Percentiles rank a stretch among this genome's conserved stretches.
These are phyloP conservation scores for Vitis amurensis DNA, from an alignment of 164 flowering plant species.

Conservation along the genomic window DNA sequence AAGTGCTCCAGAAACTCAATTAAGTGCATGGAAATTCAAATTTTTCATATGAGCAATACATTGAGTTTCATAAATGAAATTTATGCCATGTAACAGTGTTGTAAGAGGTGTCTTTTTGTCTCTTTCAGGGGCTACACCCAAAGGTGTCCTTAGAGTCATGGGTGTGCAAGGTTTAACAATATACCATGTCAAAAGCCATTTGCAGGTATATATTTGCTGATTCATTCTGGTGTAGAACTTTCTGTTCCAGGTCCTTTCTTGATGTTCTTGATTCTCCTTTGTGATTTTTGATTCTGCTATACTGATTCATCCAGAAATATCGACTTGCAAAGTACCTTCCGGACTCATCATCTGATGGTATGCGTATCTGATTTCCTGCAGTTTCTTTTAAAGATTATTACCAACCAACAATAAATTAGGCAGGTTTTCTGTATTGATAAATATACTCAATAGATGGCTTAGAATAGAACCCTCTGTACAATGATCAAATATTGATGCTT, in stretches of 20 bases:
- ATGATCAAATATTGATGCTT: not conserved
- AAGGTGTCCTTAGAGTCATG: constrained; percentile 95
- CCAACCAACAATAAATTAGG: not conserved
- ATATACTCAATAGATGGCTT: not conserved
- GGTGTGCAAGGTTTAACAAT: constrained; percentile 92
- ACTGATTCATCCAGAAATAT: constrained; percentile 68
- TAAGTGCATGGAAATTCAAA: not conserved
- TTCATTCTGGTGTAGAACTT: not conserved
- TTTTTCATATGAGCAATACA: not conserved
- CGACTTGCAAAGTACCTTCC: constrained; percentile 95
- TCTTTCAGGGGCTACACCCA: constrained; percentile 87
- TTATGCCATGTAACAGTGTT: not conserved
- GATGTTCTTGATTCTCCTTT: not conserved
- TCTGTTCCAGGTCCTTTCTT: not conserved
- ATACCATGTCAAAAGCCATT: constrained; percentile 97
- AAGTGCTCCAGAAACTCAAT: not conserved
- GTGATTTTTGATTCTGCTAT: constrained; percentile 1
- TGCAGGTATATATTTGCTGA: constrained; percentile 55
- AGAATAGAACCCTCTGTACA: not conserved
- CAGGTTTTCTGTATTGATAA: not conserved
- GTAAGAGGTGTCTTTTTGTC: constrained; percentile 1
- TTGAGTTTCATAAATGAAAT: not conserved
- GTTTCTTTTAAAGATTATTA: not conserved
- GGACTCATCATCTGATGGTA: constrained; percentile 87
- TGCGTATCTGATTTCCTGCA: constrained; percentile 8